phyloP scores from a whole-genome alignment of 2,329 filamentous ascomycete species.

The Colletotrichum costaricense region DNA sequence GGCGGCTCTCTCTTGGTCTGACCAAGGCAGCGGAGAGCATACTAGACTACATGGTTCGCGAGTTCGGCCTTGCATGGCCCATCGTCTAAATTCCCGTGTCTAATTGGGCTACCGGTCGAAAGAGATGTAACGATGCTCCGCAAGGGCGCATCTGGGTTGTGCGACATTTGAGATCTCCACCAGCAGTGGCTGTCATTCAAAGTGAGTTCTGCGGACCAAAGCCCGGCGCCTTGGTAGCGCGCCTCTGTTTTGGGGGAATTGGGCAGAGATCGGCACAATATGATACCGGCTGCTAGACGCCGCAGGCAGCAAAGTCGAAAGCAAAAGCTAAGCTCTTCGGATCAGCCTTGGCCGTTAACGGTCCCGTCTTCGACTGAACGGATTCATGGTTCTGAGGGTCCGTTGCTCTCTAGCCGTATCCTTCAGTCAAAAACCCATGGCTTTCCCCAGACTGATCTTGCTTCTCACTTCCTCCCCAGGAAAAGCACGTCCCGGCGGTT shows the following conservation, averaged over 20 bases:
- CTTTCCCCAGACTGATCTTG: background rate
- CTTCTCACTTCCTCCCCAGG: background rate
- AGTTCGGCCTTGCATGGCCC: background rate
- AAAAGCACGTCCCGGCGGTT: constrained; percentile 4
- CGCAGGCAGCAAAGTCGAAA: background rate
- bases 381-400: background rate
- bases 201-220: background rate
- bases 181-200: background rate
- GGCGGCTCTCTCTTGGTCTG: background rate
- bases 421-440: background rate
- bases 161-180: background rate
- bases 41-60: background rate
- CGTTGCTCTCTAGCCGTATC: background rate
- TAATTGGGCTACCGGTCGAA: background rate
- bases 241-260: background rate
- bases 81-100: background rate
- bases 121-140: background rate
- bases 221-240: background rate
- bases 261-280: constrained; percentile 1
- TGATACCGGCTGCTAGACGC: background rate
- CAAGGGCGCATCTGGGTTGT: background rate
- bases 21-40: background rate
- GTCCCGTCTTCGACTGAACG: background rate
- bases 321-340: background rate
- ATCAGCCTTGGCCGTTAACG: background rate